Evolutionary conservation across 345 rosid species (phyloP).

Genomic region (Turnera subulata): DNA sequence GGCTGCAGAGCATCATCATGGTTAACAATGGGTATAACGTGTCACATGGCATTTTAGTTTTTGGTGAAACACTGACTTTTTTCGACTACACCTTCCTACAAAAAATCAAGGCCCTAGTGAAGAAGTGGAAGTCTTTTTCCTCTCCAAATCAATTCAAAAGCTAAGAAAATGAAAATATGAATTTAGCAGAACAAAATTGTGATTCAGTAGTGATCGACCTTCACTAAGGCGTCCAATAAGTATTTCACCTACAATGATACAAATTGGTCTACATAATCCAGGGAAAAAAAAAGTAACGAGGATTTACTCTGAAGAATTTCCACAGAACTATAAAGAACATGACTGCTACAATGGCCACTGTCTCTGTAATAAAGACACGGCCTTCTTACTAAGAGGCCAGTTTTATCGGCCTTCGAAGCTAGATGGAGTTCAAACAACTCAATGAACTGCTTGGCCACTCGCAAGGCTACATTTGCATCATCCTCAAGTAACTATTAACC

Average conservation of each 20-base stretch:
- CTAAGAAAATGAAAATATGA: too few relatives aligned
- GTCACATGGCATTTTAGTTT: too few relatives aligned
- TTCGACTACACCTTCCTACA: too few relatives aligned
- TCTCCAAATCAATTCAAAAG: slow-evolving; percentile 1
- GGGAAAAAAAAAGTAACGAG: slow-evolving; percentile 26
- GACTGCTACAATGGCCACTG: neutral
- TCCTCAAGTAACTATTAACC: neutral
- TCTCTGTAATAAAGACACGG: slow-evolving; percentile 9
- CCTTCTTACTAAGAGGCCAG: neutral
- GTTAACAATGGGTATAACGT: too few relatives aligned
- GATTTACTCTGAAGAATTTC: slow-evolving; percentile 29
- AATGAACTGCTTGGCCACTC: neutral
- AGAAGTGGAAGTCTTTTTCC: too few relatives aligned
- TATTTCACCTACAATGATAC: slow-evolving; percentile 26
- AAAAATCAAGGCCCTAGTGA: too few relatives aligned
- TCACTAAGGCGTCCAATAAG: slow-evolving; percentile 7
- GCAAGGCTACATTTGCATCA: neutral
- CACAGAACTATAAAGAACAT: slow-evolving; percentile 9
- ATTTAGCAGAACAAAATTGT: too few relatives aligned
- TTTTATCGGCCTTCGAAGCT: neutral
- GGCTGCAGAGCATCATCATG: too few relatives aligned
- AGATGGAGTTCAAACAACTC: slow-evolving; percentile 2
- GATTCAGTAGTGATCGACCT: too few relatives aligned
- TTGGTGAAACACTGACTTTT: too few relatives aligned
- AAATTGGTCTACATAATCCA: slow-evolving; percentile 22